phyloP scores from a whole-genome alignment of 164 flowering plant species.

The Aristolochia contorta region DNA sequence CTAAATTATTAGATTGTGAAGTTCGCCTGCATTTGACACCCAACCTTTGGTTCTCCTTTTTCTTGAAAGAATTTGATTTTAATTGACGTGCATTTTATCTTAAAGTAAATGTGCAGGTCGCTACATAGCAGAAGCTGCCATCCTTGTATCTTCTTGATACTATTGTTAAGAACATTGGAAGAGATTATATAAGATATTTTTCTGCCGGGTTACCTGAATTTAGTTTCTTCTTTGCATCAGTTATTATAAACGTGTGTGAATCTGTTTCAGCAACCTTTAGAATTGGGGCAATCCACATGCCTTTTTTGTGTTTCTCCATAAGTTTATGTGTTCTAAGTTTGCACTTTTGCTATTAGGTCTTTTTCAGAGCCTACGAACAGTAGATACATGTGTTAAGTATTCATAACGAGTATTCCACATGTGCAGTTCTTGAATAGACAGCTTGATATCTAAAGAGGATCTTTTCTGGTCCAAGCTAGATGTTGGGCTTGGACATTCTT shows the following conservation, averaged over 20 bases:
- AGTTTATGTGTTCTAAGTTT: neutral
- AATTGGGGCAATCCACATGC: no score
- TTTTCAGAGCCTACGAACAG: constrained; percentile 82
- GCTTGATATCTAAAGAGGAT: no score
- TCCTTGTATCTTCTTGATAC: constrained; percentile 96
- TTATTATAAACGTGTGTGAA: neutral
- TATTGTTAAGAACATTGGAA: constrained; percentile 94
- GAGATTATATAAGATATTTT: constrained; percentile 87
- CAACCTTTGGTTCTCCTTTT: no score
- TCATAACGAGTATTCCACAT: no score
- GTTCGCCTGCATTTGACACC: no score
- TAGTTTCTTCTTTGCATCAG: constrained; percentile 14
- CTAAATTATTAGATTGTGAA: no score
- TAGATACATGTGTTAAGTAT: no score
- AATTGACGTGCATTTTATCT: constrained; percentile 15
- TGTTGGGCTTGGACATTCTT: no score
- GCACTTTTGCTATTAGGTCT: constrained; percentile 42
- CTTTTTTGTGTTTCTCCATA: neutral
- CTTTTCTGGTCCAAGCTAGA: no score
- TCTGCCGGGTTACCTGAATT: constrained; percentile 88
- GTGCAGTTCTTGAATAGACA: no score
- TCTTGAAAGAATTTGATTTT: no score
- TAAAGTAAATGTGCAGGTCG: constrained; percentile 56
- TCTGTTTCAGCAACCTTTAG: no score
- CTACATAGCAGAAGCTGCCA: constrained; percentile 87